Evolutionary conservation across 139 green algal species (phyloP).

Genomic region (Limnomonas spitsbergensis): DNA sequence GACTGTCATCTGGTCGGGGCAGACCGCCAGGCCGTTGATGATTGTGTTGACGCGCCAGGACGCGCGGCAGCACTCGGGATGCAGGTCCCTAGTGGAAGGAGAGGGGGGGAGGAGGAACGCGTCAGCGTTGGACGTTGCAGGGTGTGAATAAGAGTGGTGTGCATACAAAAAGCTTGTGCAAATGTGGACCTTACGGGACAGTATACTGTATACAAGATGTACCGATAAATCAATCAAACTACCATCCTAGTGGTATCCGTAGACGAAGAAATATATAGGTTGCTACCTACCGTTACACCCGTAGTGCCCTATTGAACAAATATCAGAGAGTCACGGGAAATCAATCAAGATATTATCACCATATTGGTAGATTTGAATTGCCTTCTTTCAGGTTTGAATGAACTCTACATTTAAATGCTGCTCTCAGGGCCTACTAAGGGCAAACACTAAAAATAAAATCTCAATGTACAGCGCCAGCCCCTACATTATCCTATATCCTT

Average conservation of each 20-base stretch:
- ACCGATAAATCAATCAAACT: neutral
- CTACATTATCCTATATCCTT: no score
- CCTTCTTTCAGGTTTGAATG: no score
- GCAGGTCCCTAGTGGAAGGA: constrained; percentile 15
- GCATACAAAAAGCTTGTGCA: neutral
- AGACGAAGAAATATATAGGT: no score
- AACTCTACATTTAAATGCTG: no score
- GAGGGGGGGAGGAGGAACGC: neutral
- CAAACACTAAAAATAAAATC: no score
- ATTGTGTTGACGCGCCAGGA: constrained; percentile 16
- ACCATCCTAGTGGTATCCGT: neutral
- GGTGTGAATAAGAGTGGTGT: neutral
- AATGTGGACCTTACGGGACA: neutral
- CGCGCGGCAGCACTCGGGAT: constrained; percentile 5
- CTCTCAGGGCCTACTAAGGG: no score
- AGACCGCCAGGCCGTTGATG: constrained; percentile 26
- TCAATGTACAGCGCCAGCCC: no score
- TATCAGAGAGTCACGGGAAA: no score
- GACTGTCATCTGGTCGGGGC: constrained; percentile 34
- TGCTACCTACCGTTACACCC: no score
- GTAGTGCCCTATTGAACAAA: no score
- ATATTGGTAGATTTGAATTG: no score
- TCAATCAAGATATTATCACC: no score
- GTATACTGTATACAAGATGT: neutral
- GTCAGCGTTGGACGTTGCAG: neutral